Percentiles rank a stretch among this genome's conserved stretches.
phyloP scores from a whole-genome alignment of 1,284 basidiomycete species.

The Tremellales sp. region DNA sequence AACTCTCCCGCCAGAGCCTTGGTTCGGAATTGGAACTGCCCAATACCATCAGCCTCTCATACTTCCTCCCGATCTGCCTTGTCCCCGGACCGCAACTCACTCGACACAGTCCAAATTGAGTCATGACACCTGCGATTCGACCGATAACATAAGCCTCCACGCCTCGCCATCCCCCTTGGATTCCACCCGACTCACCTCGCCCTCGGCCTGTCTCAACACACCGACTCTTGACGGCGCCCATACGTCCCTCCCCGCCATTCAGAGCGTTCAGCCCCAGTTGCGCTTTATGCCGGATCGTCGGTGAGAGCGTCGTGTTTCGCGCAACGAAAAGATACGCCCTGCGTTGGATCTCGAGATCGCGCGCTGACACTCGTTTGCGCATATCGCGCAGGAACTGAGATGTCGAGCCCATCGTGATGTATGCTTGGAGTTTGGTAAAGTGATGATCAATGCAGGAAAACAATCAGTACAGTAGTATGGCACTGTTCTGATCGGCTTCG shows the following conservation, averaged over 20 bases:
- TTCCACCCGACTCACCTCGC: constrained; percentile 51
- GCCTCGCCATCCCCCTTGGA: not conserved
- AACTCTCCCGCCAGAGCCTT: constrained; percentile 74
- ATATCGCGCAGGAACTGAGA: constrained; percentile 43
- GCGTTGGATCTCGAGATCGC: constrained; percentile 71
- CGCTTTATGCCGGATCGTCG: constrained; percentile 89
- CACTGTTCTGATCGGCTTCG: no score
- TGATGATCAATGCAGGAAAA: no score
- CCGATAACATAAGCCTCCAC: not conserved
- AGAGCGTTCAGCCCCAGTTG: constrained; percentile 90
- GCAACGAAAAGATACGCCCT: constrained; percentile 86
- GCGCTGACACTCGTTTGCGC: constrained; percentile 44
- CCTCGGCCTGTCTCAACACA: constrained; percentile 81
- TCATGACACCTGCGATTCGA: constrained; percentile 59
- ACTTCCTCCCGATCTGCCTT: no score
- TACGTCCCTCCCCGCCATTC: constrained; percentile 68
- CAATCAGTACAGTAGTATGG: no score
- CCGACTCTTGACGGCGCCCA: constrained; percentile 79
- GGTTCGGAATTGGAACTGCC: constrained; percentile 80
- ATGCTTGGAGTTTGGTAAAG: no score
- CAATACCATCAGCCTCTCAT: constrained; percentile 12
- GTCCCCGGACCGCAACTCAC: constrained; percentile 59
- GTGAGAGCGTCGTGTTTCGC: constrained; percentile 75
- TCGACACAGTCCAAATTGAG: constrained; percentile 81
- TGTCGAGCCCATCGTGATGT: constrained; percentile 29